Percentiles rank a stretch among this genome's conserved stretches.
These are phyloP conservation scores for Acacia crassicarpa DNA, from an alignment of 306 rosid genomes.

Conservation along the genomic window DNA sequence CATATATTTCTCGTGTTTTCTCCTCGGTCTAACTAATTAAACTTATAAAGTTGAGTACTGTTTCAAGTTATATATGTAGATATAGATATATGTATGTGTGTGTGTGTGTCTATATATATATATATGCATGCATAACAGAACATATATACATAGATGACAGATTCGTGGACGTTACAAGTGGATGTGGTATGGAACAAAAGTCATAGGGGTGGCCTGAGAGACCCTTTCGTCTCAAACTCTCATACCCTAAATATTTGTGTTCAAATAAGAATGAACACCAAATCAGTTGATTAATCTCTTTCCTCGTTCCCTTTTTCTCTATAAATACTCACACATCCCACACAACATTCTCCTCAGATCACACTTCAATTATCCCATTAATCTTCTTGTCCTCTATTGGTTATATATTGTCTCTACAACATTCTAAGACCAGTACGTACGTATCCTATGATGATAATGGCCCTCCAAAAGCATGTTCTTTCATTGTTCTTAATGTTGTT, in stretches of 20 bases:
- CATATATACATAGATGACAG: not conserved
- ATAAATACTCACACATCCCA: slow-evolving; percentile 36
- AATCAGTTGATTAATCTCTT: not conserved
- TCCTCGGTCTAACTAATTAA: not conserved
- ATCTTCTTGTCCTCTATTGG: not conserved
- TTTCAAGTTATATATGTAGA: no score
- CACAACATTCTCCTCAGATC: not conserved
- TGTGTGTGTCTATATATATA: no score
- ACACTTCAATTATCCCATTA: not conserved
- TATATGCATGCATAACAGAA: no score
- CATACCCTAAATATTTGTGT: not conserved
- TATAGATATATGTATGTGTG: no score
- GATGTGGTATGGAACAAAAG: not conserved
- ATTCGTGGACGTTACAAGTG: not conserved
- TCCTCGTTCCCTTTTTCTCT: slow-evolving; percentile 16
- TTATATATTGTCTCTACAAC: not conserved
- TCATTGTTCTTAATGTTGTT: slow-evolving; percentile 17
- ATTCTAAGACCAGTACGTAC: not conserved
- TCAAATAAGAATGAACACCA: not conserved
- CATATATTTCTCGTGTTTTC: not conserved
- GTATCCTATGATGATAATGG: slow-evolving; percentile 22
- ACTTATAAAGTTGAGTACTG: not conserved
- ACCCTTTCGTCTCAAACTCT: slow-evolving; percentile 30
- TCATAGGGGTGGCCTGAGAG: slow-evolving; percentile 1
- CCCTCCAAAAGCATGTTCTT: slow-evolving; percentile 21